A percentile compares a stretch with the other conserved stretches of the same genome.
phyloP scores from a whole-genome alignment of 129 eudicot species.

The Deinandra increscens region DNA sequence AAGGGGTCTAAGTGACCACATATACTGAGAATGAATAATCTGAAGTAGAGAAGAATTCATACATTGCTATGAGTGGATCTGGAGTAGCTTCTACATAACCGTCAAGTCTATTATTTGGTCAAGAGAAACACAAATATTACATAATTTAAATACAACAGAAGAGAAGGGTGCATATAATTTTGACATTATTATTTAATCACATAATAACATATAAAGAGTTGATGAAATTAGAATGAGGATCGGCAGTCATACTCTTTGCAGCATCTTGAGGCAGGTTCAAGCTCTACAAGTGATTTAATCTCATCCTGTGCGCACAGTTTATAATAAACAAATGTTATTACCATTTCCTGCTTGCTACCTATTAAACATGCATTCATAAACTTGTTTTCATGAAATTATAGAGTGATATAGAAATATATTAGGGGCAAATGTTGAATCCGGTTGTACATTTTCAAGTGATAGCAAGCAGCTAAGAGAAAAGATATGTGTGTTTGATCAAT shows the following conservation, averaged over 20 bases:
- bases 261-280: slow-evolving; percentile 37
- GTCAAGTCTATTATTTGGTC: slow-evolving; percentile 17
- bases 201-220: background rate
- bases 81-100: slow-evolving; percentile 34
- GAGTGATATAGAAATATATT: background rate
- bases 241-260: slow-evolving; percentile 39
- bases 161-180: background rate
- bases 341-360: background rate
- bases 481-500: background rate
- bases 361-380: background rate
- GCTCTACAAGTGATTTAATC: slow-evolving; percentile 42
- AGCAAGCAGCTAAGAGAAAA: background rate
- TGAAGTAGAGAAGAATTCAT: slow-evolving; percentile 18
- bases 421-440: slow-evolving; percentile 3
- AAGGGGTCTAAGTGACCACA: background rate
- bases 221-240: slow-evolving; percentile 16
- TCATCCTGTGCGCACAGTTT: slow-evolving; percentile 31
- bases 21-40: background rate
- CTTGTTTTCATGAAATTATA: background rate
- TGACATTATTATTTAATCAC: background rate
- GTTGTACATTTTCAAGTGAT: slow-evolving; percentile 6
- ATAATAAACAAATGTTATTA: background rate
- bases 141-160: background rate
- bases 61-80: slow-evolving; percentile 36
- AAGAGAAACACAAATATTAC: slow-evolving; percentile 6